Base-by-base conservation (phyloP, 176 grass and related monocot genomes). In the Melocanna baccifera region DNA sequence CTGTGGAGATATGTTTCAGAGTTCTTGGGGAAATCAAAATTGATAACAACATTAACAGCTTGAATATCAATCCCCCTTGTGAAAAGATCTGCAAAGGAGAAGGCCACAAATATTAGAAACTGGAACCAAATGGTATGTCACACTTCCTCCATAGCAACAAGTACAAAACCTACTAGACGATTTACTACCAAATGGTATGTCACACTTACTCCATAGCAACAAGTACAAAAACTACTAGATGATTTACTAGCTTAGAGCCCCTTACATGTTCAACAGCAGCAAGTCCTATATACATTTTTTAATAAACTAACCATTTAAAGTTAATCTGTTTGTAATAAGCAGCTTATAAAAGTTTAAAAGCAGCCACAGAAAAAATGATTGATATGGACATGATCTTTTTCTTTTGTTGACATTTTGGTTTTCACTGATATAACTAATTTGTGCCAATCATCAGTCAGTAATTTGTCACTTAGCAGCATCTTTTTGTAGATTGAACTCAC, bases 1-100 rank as follows among this genome's bases (percentile, higher is more conserved):
- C 96, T 95, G 81, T 98, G 96, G 46, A 98, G 96, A 87, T 98
- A 98, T 69, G 96, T 98, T 89, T 98, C 96, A 53, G 96, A 85
- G 74, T 90, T 98, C 88, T 95, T 98, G 30, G 96, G 96, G 78
- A 98, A 98, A 90, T 98, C 96, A 89, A 98, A 98, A 84, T 98
- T 98, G 80, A 98, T 94, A 69, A 98, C 96, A 86, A 98, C 96
- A 98, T 98, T 98, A 62, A 98, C 96, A 80, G 96, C 96, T 88
- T 95, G 96, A 88, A 98, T 95, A 88, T 98, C 96, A 67, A 98
- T 98, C 63, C 96, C 96, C 81, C 96, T 98, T 19, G 93, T 98
- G 74, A 98, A 98, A 77, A 98, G 93, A 92, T 98, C 96, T 98
- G 91, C 69, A 92, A 79, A 62, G 3, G 14, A 46, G 42, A 83